A percentile compares a stretch with the other conserved stretches of the same genome.
phyloP scores from a whole-genome alignment of 192 early-diverging fungal genomes.

The Linnemannia exigua region DNA sequence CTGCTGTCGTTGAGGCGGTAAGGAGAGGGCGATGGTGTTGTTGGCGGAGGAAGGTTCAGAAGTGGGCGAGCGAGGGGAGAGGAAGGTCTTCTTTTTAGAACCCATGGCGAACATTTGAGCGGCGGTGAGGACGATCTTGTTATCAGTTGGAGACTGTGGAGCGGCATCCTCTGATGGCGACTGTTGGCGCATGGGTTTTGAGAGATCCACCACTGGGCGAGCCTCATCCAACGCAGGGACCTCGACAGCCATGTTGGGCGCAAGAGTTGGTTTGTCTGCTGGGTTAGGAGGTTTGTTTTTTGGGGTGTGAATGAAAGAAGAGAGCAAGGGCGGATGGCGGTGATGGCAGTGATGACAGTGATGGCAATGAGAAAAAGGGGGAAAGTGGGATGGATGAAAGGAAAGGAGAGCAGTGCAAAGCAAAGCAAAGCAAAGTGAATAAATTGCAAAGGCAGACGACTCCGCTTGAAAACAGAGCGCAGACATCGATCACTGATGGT shows the following conservation, averaged over 20 bases:
- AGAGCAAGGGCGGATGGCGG: background rate
- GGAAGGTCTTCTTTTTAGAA: conserved; percentile 11
- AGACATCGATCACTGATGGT: background rate
- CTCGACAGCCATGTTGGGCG: conserved; percentile 11
- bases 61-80: background rate
- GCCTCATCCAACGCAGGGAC: background rate
- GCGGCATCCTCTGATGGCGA: background rate
- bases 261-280: background rate
- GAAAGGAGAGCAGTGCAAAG: background rate
- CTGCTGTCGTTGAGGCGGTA: background rate
- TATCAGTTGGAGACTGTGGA: background rate
- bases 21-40: background rate
- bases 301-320: background rate
- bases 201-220: background rate
- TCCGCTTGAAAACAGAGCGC: background rate
- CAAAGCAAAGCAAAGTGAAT: too few species aligned
- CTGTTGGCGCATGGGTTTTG: background rate
- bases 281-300: background rate
- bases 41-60: background rate
- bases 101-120: conserved; percentile 18
- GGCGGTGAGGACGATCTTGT: conserved; percentile 19
- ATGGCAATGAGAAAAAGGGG: background rate
- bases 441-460: background rate
- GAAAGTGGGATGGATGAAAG: background rate
- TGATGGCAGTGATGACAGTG: background rate